Evolutionary conservation across 441 rosid species (phyloP).

Genomic region (Populus hybrid): DNA sequence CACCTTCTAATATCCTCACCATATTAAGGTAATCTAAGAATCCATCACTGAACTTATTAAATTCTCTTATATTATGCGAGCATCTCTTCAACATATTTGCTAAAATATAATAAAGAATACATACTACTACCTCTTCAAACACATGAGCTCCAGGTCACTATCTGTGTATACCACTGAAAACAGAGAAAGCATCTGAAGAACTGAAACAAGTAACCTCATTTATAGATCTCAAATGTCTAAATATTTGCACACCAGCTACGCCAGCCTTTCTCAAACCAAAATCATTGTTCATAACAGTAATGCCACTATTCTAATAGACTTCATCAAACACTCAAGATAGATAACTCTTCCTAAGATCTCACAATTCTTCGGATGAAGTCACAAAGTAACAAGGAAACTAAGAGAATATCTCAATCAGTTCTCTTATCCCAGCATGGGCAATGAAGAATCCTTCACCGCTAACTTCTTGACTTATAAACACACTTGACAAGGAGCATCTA

Average conservation of each 20-base stretch:
- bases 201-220: neutral
- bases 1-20: neutral
- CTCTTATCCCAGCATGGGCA: too few relatives aligned
- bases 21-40: neutral
- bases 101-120: too few relatives aligned
- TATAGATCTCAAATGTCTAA: neutral
- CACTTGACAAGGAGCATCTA: too few relatives aligned
- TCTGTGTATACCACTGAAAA: too few relatives aligned
- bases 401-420: neutral
- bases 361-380: neutral
- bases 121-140: neutral
- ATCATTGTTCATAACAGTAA: too few relatives aligned
- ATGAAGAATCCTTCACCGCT: too few relatives aligned
- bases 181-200: too few relatives aligned
- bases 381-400: neutral
- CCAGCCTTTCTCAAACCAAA: too few relatives aligned
- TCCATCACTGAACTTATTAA: neutral
- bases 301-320: neutral
- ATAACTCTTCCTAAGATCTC: too few relatives aligned
- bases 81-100: neutral
- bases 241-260: neutral
- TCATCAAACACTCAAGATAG: too few relatives aligned
- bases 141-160: neutral
- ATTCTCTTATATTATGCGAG: neutral
- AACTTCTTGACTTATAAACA: too few relatives aligned